A percentile compares a stretch with the other conserved stretches of the same genome.
phyloP scores from a whole-genome alignment of 1,284 basidiomycete species.

The Cutaneotrichosporon sp. region DNA sequence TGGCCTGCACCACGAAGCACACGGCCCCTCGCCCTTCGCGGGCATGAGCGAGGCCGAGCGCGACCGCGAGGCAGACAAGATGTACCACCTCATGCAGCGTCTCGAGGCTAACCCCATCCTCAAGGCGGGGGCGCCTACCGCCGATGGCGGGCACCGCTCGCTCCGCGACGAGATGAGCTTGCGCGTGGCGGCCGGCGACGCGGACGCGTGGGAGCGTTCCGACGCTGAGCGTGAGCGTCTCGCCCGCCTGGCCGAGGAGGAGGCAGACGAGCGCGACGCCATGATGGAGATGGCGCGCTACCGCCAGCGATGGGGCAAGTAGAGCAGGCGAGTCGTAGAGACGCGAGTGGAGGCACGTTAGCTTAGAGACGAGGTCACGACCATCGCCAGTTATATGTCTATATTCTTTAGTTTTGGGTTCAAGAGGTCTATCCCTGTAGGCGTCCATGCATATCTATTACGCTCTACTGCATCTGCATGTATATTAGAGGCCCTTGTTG shows the following conservation, averaged over 20 bases:
- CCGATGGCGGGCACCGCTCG: constrained; percentile 25
- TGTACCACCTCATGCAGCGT: constrained; percentile 85
- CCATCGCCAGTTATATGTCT: background rate
- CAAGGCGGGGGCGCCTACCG: constrained; percentile 38
- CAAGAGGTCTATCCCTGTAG: background rate
- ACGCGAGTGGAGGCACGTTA: too few species aligned
- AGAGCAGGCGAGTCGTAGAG: too few species aligned
- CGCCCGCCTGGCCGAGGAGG: constrained; percentile 36
- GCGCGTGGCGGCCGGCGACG: constrained; percentile 65
- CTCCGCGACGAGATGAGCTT: constrained; percentile 64
- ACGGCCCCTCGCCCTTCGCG: constrained; percentile 38
- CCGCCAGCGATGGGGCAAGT: background rate
- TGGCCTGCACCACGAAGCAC: constrained; percentile 57
- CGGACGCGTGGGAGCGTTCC: constrained; percentile 33
- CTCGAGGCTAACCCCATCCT: constrained; percentile 66
- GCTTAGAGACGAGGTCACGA: background rate
- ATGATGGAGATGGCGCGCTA: constrained; percentile 44
- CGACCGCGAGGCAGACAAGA: constrained; percentile 81
- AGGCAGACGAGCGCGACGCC: constrained; percentile 46
- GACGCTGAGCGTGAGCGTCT: constrained; percentile 34
- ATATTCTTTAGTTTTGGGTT: background rate
- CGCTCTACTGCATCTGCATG: too few species aligned
- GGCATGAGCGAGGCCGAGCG: constrained; percentile 91
- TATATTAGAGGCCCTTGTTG: constrained; percentile 58
- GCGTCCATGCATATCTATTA: background rate